Evolutionary conservation across 768 basidiomycete genomes (phyloP).

Genomic region (Trametes cingulata): DNA sequence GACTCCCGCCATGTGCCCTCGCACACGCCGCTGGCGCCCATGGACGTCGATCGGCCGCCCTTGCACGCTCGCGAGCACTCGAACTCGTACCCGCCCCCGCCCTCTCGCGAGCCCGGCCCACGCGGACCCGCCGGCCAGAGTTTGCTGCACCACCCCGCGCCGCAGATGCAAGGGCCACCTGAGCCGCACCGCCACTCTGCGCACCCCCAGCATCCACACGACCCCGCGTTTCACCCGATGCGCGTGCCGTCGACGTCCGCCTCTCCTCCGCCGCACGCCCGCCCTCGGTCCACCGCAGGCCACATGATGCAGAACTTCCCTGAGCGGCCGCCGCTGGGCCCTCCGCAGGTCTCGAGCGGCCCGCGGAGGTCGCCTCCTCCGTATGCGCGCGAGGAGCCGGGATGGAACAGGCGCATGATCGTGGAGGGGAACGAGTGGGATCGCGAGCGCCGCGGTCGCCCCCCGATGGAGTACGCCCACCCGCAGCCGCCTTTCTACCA

Average conservation of each 20-base stretch:
- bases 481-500: constrained; percentile 34
- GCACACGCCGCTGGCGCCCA: constrained; percentile 76
- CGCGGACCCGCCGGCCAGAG: constrained; percentile 58
- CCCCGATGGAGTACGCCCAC: constrained; percentile 22
- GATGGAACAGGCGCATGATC: constrained; percentile 58
- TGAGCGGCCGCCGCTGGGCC: constrained; percentile 46
- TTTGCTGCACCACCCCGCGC: constrained; percentile 68
- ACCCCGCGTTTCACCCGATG: constrained; percentile 56
- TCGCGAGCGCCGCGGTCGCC: constrained; percentile 32
- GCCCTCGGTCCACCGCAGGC: constrained; percentile 49
- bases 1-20: constrained; percentile 66
- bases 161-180: constrained; percentile 51
- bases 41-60: constrained; percentile 48
- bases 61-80: constrained; percentile 58
- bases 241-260: constrained; percentile 59
- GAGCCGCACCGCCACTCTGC: constrained; percentile 47
- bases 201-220: constrained; percentile 50
- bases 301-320: constrained; percentile 22
- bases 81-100: constrained; percentile 31
- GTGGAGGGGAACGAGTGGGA: constrained; percentile 57
- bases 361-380: constrained; percentile 56
- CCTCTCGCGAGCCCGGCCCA: constrained; percentile 43
- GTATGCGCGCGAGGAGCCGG: constrained; percentile 59
- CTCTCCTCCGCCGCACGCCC: constrained; percentile 54
- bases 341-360: constrained; percentile 52